Base-by-base conservation (phyloP, 305 asterid genomes). In the Rubia peregrina region DNA sequence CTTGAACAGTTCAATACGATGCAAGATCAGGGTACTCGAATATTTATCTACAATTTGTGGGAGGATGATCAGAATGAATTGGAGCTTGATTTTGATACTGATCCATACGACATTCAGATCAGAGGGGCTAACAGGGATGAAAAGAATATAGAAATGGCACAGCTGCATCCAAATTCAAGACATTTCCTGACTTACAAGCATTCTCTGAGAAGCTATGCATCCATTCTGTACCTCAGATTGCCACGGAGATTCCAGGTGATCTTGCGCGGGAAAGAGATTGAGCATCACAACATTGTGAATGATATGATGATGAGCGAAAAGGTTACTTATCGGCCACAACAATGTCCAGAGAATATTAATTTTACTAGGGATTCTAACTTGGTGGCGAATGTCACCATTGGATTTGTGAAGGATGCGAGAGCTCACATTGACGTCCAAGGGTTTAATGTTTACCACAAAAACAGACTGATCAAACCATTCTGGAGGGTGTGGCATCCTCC, bases 221-320 rank as follows among this genome's bases (percentile, higher is more conserved):
- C 59, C 22, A 53, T 53, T 6, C 4, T 53, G 9, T 53, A 53
- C 11, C 59, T 53, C 11, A 53, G 24, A 7, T 17, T 53, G 10
- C 59, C 59, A 53, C 59, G 3, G 5, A 22, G 59, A 53, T 53
- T 53, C 24, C 22, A 22, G 19, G n/a, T 53, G 24, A 17, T 53
- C 11, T 14, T 53, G 9, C 59, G 22, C 19, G 24, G 59, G 14
- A 53, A 53, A 9, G 59, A 53, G 22, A 53, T 53, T 1, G 7
- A 53, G 59, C 24, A 53, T 53, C 59, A 53, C 59, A n/a, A 53
- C 59, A 53, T 53, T n/a, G 59, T 17, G 59, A 53, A 53, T 53
- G 59, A 53, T 53, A 53, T 53, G 24, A 53, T 53, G 59, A 53
- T 53, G 59, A 53, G 9, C 10, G 4, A 53, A 2, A n/a, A 53